Percentiles rank a stretch among this genome's conserved stretches.
Conservation (phyloP, 2,329 filamentous ascomycete genomes). For the Fusarium tjaetaba region DNA sequence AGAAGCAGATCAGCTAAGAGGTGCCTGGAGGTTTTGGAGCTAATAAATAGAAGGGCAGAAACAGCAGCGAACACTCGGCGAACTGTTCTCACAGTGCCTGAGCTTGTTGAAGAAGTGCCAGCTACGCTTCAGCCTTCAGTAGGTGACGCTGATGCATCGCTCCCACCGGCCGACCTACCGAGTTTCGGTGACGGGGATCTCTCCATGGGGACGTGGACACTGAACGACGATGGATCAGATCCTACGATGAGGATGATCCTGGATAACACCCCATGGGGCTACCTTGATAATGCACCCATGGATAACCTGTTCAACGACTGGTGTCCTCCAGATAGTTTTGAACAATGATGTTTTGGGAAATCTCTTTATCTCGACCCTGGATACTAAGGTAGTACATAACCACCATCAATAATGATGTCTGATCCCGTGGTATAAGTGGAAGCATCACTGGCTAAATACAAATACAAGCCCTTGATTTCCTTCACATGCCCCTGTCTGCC, state of each 20-base stretch:
- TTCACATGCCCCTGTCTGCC: slow-evolving; percentile 70
- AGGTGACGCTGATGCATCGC: not conserved
- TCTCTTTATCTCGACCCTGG: rapidly evolving
- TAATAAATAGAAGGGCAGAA: not conserved
- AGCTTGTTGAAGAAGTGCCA: not conserved
- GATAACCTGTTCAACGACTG: not conserved
- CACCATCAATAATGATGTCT: slow-evolving; percentile 14
- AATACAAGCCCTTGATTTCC: slow-evolving; percentile 69
- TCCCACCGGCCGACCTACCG: not conserved
- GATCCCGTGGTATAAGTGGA: slow-evolving; percentile 12
- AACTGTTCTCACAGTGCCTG: not conserved
- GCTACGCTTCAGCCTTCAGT: not conserved
- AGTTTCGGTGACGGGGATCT: not conserved
- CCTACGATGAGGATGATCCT: not conserved
- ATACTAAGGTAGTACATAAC: not conserved
- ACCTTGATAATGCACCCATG: not conserved
- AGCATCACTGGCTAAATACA: slow-evolving; percentile 62
- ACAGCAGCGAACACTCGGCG: not conserved
- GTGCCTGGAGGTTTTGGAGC: not conserved
- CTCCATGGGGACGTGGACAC: not conserved
- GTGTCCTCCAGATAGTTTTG: not conserved
- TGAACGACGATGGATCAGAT: not conserved
- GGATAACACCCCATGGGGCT: not conserved
- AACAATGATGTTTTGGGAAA: not conserved
- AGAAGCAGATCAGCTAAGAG: not conserved